Conservation (phyloP, 1,139 yeast species). For the Ogataea hybrid region DNA sequence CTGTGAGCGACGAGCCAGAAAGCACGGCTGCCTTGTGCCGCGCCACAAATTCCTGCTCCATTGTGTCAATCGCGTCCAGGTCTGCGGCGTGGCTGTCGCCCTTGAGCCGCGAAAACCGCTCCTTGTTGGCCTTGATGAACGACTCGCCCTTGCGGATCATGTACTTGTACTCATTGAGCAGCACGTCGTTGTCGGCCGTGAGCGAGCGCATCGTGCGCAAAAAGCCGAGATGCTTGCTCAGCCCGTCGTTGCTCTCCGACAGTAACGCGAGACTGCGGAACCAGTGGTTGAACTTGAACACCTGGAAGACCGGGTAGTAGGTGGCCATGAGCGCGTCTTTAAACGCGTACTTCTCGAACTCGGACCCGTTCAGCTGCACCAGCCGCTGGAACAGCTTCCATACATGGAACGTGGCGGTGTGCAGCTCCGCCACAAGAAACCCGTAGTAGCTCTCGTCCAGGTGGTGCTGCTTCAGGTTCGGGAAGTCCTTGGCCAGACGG, state of each 20-base stretch:
- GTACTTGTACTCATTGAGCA: conserved; percentile 15
- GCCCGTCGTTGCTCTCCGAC: conserved; percentile 14
- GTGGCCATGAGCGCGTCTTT: conserved; percentile 8
- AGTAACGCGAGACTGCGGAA: conserved; percentile 19
- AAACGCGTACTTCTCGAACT: conserved; percentile 11
- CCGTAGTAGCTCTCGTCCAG: conserved; percentile 20
- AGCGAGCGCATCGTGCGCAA: conserved; percentile 18
- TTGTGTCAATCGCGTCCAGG: conserved; percentile 5
- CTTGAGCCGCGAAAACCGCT: conserved; percentile 11
- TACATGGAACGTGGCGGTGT: conserved; percentile 4
- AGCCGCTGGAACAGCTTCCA: conserved; percentile 14
- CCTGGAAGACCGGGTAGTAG: conserved; percentile 19
- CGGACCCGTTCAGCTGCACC: conserved; percentile 11
- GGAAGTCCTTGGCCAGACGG: conserved; percentile 12
- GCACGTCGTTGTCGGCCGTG: conserved; percentile 13
- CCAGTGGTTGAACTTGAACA: conserved; percentile 22
- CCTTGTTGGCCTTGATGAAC: conserved; percentile 16
- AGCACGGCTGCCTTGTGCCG: conserved; percentile 12
- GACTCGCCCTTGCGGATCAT: conserved; percentile 18
- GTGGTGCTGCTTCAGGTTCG: conserved; percentile 16
- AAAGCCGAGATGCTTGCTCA: conserved; percentile 15
- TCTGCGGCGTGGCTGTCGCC: conserved; percentile 9
- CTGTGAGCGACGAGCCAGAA: conserved; percentile 19
- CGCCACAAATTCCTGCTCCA: conserved; percentile 10
- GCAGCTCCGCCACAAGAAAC: conserved; percentile 14